A percentile compares a stretch with the other conserved stretches of the same genome.
Conservation (phyloP, 495 filamentous ascomycete genomes). For the Copromyces sp. region DNA sequence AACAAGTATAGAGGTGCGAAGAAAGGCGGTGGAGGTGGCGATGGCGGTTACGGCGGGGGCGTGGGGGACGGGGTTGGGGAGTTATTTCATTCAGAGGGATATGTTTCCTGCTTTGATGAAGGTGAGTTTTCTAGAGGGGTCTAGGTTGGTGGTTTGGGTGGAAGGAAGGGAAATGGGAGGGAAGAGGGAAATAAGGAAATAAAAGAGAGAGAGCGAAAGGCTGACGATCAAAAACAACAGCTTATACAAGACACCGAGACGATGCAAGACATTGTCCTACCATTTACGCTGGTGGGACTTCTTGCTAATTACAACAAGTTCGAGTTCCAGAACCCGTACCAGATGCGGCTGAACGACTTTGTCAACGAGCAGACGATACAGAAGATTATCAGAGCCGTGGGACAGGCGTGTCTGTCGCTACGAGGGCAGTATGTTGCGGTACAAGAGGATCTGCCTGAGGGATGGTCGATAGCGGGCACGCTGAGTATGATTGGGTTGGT, state of each 20-base stretch:
- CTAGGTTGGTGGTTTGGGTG: not conserved
- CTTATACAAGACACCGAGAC: conserved; percentile 75
- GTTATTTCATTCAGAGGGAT: conserved; percentile 92
- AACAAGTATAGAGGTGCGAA: conserved; percentile 46
- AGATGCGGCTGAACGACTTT: conserved; percentile 90
- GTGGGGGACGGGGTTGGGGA: conserved; percentile 85
- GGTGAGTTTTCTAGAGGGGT: conserved; percentile 34
- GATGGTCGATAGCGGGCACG: conserved; percentile 74
- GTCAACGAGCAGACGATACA: conserved; percentile 84
- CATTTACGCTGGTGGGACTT: conserved; percentile 78
- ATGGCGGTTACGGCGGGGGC: conserved; percentile 82
- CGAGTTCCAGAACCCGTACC: conserved; percentile 95
- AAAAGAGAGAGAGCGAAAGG: not conserved
- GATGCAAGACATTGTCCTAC: conserved; percentile 50
- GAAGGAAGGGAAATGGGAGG: not conserved
- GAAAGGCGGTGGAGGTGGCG: conserved; percentile 71
- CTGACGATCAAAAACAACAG: conserved; percentile 33
- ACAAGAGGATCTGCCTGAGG: conserved; percentile 84
- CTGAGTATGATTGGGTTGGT: conserved; percentile 79
- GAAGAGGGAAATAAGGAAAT: not conserved
- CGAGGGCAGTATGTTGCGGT: conserved; percentile 77
- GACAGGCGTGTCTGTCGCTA: conserved; percentile 51
- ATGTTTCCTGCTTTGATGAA: conserved; percentile 92
- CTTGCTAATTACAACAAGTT: conserved; percentile 99
- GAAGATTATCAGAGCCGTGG: conserved; percentile 68